phyloP scores from a whole-genome alignment of 176 grass and related monocot genomes.

The Rhynchospora pubera region DNA sequence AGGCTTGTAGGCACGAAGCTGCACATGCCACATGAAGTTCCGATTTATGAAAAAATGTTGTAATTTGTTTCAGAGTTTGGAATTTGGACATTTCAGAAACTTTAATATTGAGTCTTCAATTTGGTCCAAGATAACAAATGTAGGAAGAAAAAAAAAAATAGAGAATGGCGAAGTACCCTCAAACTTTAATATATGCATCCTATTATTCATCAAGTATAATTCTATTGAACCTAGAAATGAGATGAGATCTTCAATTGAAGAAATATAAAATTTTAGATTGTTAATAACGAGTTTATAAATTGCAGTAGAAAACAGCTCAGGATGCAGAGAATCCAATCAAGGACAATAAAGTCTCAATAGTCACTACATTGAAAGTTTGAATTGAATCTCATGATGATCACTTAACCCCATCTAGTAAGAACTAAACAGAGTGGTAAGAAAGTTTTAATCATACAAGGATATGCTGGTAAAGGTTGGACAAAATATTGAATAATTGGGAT shows the following conservation, averaged over 20 bases:
- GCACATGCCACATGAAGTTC: no score
- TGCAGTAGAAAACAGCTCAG: background rate
- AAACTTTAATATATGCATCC: background rate
- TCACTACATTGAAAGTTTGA: background rate
- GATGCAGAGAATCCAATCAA: background rate
- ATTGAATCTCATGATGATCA: background rate
- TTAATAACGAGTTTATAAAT: background rate
- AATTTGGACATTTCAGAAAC: no score
- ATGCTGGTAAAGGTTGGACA: conserved; percentile 27
- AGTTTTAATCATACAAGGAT: conserved; percentile 15
- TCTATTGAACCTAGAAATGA: background rate
- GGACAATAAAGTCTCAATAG: background rate
- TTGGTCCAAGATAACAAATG: no score
- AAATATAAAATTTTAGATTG: background rate
- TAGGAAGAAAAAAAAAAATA: background rate
- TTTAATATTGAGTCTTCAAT: no score
- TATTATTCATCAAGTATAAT: background rate
- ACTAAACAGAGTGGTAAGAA: background rate
- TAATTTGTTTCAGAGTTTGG: no score
- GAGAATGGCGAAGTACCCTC: background rate
- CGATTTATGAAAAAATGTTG: no score
- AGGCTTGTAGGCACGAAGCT: no score
- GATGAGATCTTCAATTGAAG: background rate
- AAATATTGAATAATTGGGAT: conserved; percentile 49
- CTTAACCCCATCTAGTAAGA: background rate